These are phyloP conservation scores for Tolypocladium nubicola DNA, from an alignment of 2,329 filamentous ascomycete genomes.

Conservation along the genomic window DNA sequence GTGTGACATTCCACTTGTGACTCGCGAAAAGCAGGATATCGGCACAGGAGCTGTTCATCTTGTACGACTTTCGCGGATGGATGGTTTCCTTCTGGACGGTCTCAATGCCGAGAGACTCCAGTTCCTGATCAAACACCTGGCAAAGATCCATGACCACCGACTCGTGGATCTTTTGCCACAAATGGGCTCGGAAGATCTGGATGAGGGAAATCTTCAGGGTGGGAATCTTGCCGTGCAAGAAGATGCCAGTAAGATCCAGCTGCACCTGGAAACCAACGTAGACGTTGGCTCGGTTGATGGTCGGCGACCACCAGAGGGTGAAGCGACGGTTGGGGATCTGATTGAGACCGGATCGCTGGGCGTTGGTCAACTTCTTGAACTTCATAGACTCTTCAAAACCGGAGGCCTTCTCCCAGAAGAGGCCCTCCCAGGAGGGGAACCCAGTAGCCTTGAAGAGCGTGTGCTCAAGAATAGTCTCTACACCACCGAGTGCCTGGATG, in stretches of 20 bases:
- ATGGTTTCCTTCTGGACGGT: conserved; percentile 99
- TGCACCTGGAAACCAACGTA: conserved; percentile 99
- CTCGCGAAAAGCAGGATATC: conserved; percentile 95
- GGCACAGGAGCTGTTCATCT: conserved; percentile 99
- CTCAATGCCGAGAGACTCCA: conserved; percentile 92
- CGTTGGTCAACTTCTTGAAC: conserved; percentile 98
- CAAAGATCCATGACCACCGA: conserved; percentile 98
- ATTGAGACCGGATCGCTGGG: conserved; percentile 90
- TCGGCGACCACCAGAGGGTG: conserved; percentile 93
- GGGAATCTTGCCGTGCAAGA: conserved; percentile 97
- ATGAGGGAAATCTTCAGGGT: conserved; percentile 97
- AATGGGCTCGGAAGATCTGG: conserved; percentile 97
- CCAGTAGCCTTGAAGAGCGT: conserved; percentile 95
- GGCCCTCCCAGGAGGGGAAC: conserved; percentile 92
- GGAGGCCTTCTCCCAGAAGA: conserved; percentile 72
- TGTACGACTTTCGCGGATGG: conserved; percentile 97
- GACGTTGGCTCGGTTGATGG: conserved; percentile 91
- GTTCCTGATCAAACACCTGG: conserved; percentile 94
- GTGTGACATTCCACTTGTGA: conserved; percentile 97
- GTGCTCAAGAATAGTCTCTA: conserved; percentile 95
- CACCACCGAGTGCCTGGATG: conserved; percentile 90
- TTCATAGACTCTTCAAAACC: conserved; percentile 68
- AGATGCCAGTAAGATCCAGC: conserved; percentile 93
- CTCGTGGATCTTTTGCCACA: conserved; percentile 99
- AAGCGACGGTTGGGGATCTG: conserved; percentile 98